Evolutionary conservation across 495 filamentous ascomycete genomes (phyloP).

Genomic region (Oidiodendron maius): DNA sequence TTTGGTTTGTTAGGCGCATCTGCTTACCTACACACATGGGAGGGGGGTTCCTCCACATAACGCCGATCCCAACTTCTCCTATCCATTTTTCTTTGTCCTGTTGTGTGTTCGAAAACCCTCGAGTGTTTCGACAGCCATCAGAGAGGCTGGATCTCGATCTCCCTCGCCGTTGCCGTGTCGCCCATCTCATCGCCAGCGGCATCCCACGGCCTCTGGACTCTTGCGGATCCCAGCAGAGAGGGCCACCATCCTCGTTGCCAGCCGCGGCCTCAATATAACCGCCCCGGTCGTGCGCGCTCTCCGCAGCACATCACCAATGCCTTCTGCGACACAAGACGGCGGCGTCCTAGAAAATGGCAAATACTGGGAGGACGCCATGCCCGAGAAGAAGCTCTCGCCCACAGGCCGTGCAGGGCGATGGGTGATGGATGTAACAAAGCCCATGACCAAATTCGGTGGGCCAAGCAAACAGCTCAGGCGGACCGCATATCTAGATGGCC

Average conservation of each 20-base stretch:
- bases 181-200: background rate
- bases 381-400: background rate
- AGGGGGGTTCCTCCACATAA: no score
- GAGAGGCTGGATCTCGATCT: background rate
- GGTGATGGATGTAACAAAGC: conserved; percentile 14
- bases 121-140: no score
- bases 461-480: conserved; percentile 21
- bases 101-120: no score
- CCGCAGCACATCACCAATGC: no score
- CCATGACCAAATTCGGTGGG: conserved; percentile 9
- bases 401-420: background rate
- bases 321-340: background rate
- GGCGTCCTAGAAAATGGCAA: background rate
- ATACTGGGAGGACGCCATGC: background rate
- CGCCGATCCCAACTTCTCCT: no score
- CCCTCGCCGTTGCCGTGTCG: background rate
- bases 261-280: no score
- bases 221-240: background rate
- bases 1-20: no score
- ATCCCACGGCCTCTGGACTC: background rate
- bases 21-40: no score
- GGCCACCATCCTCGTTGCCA: background rate
- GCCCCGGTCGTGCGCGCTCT: no score
- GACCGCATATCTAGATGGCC: conserved; percentile 48
- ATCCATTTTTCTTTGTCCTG: background rate